Conservation (phyloP, 225 moss, liverwort and hornwort genomes). For the Takakia lepidozioides region DNA sequence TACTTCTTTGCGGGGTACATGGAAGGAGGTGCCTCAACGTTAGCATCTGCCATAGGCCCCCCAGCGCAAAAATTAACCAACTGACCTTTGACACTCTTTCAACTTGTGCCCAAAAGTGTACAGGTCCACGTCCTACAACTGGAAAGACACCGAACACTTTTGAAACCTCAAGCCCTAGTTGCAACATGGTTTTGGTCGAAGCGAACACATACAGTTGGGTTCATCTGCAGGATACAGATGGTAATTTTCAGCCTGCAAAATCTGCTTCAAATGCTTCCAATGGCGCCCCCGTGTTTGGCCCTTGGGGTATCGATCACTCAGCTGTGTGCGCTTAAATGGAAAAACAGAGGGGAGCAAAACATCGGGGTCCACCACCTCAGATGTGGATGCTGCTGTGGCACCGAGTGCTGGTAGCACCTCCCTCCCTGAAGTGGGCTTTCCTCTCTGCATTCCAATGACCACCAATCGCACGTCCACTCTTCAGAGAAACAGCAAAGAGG, state of each 20-base stretch:
- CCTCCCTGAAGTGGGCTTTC: conserved; percentile 12
- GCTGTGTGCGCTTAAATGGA: conserved; percentile 76
- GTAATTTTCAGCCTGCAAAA: conserved; percentile 90
- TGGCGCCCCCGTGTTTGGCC: conserved; percentile 91
- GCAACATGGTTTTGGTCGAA: no score
- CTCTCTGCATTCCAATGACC: no score
- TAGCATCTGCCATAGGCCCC: conserved; percentile 72
- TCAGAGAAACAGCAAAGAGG: no score
- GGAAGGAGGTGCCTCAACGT: conserved; percentile 84
- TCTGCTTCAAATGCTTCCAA: conserved; percentile 98
- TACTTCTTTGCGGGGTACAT: conserved; percentile 94
- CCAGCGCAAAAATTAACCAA: no score
- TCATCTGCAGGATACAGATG: conserved; percentile 72
- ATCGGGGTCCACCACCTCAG: conserved; percentile 59
- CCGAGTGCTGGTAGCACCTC: conserved; percentile 11
- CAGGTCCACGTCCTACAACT: conserved; percentile 2
- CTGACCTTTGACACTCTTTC: no score
- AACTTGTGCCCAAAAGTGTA: no score
- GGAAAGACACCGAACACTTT: background rate
- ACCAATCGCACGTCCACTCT: no score
- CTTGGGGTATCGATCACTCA: conserved; percentile 78
- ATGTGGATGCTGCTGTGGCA: conserved; percentile 1
- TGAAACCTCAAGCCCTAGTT: background rate
- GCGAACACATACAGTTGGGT: conserved; percentile 70
- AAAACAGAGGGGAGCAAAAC: conserved; percentile 64